Evolutionary conservation across 2,329 filamentous ascomycete species (phyloP), one percentile per base, ranked within the genome.

Genomic region (Peltaster fructicola): DNA sequence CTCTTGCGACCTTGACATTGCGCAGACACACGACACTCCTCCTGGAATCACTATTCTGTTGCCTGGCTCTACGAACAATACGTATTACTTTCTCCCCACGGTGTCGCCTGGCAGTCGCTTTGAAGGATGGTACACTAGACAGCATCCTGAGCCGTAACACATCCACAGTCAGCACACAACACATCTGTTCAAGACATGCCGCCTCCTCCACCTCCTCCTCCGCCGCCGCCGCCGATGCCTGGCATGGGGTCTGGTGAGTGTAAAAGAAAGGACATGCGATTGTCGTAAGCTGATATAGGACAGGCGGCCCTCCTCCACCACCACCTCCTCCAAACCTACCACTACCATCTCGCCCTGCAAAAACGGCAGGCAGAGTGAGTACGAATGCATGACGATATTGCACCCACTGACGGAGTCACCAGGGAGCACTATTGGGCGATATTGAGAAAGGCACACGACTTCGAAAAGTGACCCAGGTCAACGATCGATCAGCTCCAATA

Each of bases 341-440:
- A 26, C 38, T 75, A 17, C 67, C 75, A 20, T 47, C 57, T 14
- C 63, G 65, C 39, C 68, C 73, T 18, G 52, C 70, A 6, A 55
- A 63, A 30, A 57, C 52, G 27, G 60, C 54, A 35, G 58, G 55
- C 39, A 62, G 77, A 54, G 77, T 82, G 63, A n/a, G n/a, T n/a
- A n/a, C n/a, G n/a, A n/a, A 12, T 12, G n/a, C 9, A 7, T 10
- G 11, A 10, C 13, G 10, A 12, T 11, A n/a, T n/a, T n/a, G n/a
- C n/a, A n/a, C n/a, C n/a, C 5, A 12, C 16, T 24, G 15, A 29
- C 18, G n/a, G 14, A 7, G n/a, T 17, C 4, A 17, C 9, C 41
- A 95, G 85, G 75, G 75, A 40, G 84, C 85, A 27, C 63, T 98
- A 17, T 67, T 95, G 21, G 65, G 70, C 44, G 85, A 95, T 51